These are phyloP conservation scores for Gracilaria caudata DNA, from an alignment of 23 red algal species.

Conservation along the genomic window DNA sequence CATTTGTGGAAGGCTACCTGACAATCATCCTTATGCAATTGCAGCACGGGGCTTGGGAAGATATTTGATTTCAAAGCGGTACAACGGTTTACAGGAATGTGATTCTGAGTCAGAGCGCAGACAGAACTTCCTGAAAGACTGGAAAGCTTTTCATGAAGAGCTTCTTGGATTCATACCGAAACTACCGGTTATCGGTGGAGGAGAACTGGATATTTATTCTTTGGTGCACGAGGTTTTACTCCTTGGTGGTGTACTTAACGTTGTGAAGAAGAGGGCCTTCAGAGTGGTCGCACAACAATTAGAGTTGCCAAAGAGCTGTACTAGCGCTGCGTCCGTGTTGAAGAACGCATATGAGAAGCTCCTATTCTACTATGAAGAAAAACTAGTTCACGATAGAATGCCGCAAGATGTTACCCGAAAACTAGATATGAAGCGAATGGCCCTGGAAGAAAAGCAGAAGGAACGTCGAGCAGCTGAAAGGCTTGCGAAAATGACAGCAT, in stretches of 20 bases:
- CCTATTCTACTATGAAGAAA: slow-evolving; percentile 89
- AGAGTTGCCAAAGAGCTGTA: slow-evolving; percentile 82
- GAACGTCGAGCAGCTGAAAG: slow-evolving; percentile 41
- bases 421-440: slow-evolving; percentile 55
- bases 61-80: slow-evolving; percentile 37
- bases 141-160: slow-evolving; percentile 52
- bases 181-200: slow-evolving; percentile 76
- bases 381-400: slow-evolving; percentile 70
- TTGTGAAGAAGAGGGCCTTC: slow-evolving; percentile 87
- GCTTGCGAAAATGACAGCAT: slow-evolving; percentile 6
- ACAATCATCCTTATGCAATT: slow-evolving; percentile 49
- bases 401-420: slow-evolving; percentile 33
- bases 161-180: slow-evolving; percentile 44
- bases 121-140: slow-evolving; percentile 35
- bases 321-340: slow-evolving; percentile 86
- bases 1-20: slow-evolving; percentile 49
- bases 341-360: slow-evolving; percentile 86
- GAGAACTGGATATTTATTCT: slow-evolving; percentile 60
- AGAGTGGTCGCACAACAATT: slow-evolving; percentile 81
- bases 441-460: slow-evolving; percentile 46
- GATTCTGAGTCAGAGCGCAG: slow-evolving; percentile 3
- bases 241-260: slow-evolving; percentile 84
- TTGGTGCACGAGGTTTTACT: slow-evolving; percentile 75
- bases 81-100: background rate
- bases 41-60: slow-evolving; percentile 43